Conservation (phyloP, 129 eudicot genomes). For the Escallonia rubra region DNA sequence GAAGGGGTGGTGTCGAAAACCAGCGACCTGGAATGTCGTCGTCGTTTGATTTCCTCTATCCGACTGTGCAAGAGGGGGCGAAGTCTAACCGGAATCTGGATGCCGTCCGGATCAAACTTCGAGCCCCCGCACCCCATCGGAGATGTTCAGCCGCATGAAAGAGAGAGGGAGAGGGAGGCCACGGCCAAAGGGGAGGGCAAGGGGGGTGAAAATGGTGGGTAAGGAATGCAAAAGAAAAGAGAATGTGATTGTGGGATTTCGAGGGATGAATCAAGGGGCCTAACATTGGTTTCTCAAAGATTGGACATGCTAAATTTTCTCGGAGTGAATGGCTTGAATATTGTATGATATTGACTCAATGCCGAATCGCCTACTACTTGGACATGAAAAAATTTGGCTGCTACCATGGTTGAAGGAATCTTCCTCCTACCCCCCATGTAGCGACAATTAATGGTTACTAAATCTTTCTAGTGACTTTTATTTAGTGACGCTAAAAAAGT, state of each 20-base stretch:
- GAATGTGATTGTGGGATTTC: too few species aligned
- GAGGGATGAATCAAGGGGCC: too few species aligned
- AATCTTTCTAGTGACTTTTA: too few species aligned
- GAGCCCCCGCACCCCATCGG: constrained; percentile 29
- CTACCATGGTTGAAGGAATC: too few species aligned
- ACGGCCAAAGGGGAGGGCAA: not conserved
- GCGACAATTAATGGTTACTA: too few species aligned
- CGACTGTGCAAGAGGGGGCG: constrained; percentile 16
- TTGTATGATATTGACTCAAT: too few species aligned
- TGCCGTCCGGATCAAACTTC: not conserved
- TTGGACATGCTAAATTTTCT: too few species aligned
- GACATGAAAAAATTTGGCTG: too few species aligned
- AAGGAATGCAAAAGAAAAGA: not conserved
- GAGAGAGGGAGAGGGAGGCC: constrained; percentile 2
- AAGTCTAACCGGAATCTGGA: constrained; percentile 3
- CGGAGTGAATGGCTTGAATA: constrained; percentile 4
- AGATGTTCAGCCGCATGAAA: too few species aligned
- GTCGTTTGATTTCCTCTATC: constrained; percentile 8
- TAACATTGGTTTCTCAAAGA: not conserved
- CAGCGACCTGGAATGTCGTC: not conserved
- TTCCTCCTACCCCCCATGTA: too few species aligned
- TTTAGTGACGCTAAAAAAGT: too few species aligned
- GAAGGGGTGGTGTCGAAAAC: constrained; percentile 7
- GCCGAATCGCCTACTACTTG: too few species aligned
- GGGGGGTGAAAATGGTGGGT: not conserved